Base-by-base conservation (phyloP, 2,329 filamentous ascomycete genomes). In the Colletotrichum plurivorum region DNA sequence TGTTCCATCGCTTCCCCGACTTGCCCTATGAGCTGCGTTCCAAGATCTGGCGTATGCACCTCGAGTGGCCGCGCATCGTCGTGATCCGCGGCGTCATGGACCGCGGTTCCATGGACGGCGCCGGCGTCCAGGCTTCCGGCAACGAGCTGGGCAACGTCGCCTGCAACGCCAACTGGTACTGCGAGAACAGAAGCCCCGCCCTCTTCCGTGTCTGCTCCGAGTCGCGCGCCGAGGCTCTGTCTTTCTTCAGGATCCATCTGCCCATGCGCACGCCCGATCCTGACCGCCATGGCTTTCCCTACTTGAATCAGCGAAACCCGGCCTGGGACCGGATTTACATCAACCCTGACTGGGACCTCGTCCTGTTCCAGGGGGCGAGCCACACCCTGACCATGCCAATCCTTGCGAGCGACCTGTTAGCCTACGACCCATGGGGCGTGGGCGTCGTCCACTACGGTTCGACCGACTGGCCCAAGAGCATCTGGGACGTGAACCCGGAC, bases 331-430 rank as follows among this genome's bases (percentile, higher is more conserved):
- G 58, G 13, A 65, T 70, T 58, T 72, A 71, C 62, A 67, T 73
- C 36, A 71, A 73, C 58, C 72, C 72, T 16, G 70, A 73, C 31
- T 73, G 72, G 72, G 71, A 73, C 53, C 65, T 73, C 55, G 67
- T 73, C 8, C 55, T 73, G 10, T 73, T 66, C 62, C 51, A 69
- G 20, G 63, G 63, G 16, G 41, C 53, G 16, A 61, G 52, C 31
- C 45, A 52, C 9, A 45, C 62, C 9, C 41, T 73, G 18, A 62
- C 65, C 20, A 61, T 71, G 36, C 53, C 64, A 43, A 67, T 71
- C 48, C 64, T 73, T 45, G 71, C 72, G 48, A 73, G 68, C 56
- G 70, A 73, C 49, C 61, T 73, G 39, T 51, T 63, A 12, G 71
- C 72, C 22, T 65, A 64, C 45, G 72, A 73, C 48, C 71, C 70